phyloP scores from a whole-genome alignment of 2,329 filamentous ascomycete genomes.

The Ophiostoma piceae region DNA sequence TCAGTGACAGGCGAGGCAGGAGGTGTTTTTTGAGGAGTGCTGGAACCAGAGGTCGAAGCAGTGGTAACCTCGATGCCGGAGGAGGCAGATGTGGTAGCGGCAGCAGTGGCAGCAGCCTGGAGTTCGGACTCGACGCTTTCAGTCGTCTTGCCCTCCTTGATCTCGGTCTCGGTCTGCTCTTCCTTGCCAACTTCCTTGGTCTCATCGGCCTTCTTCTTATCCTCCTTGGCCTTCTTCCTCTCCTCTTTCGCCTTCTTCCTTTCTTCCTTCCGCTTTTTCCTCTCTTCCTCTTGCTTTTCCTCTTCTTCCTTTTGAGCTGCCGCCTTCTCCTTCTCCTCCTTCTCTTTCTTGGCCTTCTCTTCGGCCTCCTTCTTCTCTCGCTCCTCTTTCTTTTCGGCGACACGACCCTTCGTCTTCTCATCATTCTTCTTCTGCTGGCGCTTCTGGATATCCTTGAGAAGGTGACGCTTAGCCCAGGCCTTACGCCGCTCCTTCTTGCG shows the following conservation, averaged over 20 bases:
- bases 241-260: not conserved
- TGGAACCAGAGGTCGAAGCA: not conserved
- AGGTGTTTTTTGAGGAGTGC: slow-evolving; percentile 8
- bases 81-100: not conserved
- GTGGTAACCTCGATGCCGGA: slow-evolving; percentile 5
- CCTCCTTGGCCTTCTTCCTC: not conserved
- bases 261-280: not conserved
- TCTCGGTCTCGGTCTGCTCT: not conserved
- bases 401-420: slow-evolving; percentile 36
- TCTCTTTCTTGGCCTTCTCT: slow-evolving; percentile 13
- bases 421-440: slow-evolving; percentile 41
- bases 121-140: not conserved
- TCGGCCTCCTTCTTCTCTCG: slow-evolving; percentile 29
- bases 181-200: not conserved
- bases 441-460: slow-evolving; percentile 38
- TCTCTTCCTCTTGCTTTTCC: not conserved
- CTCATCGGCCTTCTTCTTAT: not conserved
- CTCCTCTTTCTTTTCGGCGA: slow-evolving; percentile 29
- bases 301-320: not conserved
- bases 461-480: slow-evolving; percentile 37
- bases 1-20: not conserved
- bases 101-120: slow-evolving; percentile 4
- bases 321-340: slow-evolving; percentile 21
- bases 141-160: not conserved
- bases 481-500: slow-evolving; percentile 41